Conservation (phyloP, 2,329 filamentous ascomycete genomes). For the Polytolypa hystricis region DNA sequence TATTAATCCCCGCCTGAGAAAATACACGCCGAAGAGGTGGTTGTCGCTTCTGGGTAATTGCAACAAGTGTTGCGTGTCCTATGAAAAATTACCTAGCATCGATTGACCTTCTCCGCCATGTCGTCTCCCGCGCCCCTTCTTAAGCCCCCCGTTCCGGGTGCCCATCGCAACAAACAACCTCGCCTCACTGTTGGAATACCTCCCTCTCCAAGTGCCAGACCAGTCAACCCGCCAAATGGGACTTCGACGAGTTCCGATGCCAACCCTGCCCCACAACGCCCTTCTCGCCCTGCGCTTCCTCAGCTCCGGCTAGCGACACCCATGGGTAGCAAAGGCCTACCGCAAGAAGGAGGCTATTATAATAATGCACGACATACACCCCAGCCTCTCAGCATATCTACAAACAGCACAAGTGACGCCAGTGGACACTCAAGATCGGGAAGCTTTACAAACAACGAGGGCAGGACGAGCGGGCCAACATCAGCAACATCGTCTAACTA, state of each 20-base stretch:
- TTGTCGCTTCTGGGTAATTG: too few relatives aligned
- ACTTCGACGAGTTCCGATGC: slow-evolving; percentile 25
- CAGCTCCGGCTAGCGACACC: slow-evolving; percentile 77
- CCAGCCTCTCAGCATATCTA: slow-evolving; percentile 45
- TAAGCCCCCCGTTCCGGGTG: slow-evolving; percentile 68
- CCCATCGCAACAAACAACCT: slow-evolving; percentile 52
- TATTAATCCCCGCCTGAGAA: too few relatives aligned
- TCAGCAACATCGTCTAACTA: slow-evolving; percentile 82
- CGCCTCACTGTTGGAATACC: slow-evolving; percentile 84
- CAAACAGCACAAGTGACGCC: slow-evolving; percentile 64
- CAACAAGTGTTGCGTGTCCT: too few relatives aligned
- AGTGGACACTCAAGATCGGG: slow-evolving; percentile 72
- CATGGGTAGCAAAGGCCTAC: slow-evolving; percentile 58
- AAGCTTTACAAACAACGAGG: slow-evolving; percentile 64
- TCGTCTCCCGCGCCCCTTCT: slow-evolving; percentile 69
- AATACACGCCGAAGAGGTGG: too few relatives aligned
- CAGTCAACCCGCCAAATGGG: slow-evolving; percentile 39
- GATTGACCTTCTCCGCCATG: slow-evolving; percentile 50
- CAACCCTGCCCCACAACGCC: slow-evolving; percentile 25
- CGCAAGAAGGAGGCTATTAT: slow-evolving; percentile 54
- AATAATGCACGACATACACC: slow-evolving; percentile 43
- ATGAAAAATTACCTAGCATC: too few relatives aligned
- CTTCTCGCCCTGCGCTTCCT: slow-evolving; percentile 55
- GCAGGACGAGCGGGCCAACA: slow-evolving; percentile 66
- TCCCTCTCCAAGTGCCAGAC: slow-evolving; percentile 69